Evolutionary conservation across 192 early-diverging fungal genomes (phyloP), one percentile per base, ranked within the genome.

Genomic region (Tieghemiomyces parasiticus): DNA sequence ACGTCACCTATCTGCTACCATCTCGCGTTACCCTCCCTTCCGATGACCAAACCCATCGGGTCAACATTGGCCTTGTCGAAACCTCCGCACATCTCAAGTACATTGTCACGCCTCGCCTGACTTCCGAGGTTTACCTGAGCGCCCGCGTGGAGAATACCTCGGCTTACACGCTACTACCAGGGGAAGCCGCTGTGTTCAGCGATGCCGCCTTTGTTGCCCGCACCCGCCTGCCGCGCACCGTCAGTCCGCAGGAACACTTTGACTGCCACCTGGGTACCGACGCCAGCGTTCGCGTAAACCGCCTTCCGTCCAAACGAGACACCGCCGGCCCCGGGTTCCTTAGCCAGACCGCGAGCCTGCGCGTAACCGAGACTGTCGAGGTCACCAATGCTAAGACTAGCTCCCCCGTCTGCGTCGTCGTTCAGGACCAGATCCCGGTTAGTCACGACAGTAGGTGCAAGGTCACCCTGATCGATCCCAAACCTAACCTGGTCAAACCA

Each of bases 71-170:
- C 13, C 44, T 46, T 12, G 24, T 60, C 6, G 9, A 24, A 10
- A 20, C 46, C 26, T 10, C 10, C 3, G 59, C 59, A 3, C 24
- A 8, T 2, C 45, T 60, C 59, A 60, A 60, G 38, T 31, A 60
- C 45, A n/a, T 46, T 20, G 29, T 38, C 14, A 25, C 20, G 16
- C 59, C 59, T 25, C 22, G 31, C 1, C 45, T 60, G 2, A 14
- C 59, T 2, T 3, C 20, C 20, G 29, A 45, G 8, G 59, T 60
- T 12, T 60, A 24, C 31, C 44, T 60, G 3, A 20, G 25, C 29
- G 59, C 59, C 25, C 38, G 46, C n/a, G 29, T 60, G 12, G 9
- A 31, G 24, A 60, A 60, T 31, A 46, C 59, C 16, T 60, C 59
- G 19, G 45, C 12, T 12, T 60, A 25, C 45, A 29, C 31, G 9